These are phyloP conservation scores for Yamadazyma taylorii DNA, from an alignment of 1,139 yeast species.

Conservation along the genomic window DNA sequence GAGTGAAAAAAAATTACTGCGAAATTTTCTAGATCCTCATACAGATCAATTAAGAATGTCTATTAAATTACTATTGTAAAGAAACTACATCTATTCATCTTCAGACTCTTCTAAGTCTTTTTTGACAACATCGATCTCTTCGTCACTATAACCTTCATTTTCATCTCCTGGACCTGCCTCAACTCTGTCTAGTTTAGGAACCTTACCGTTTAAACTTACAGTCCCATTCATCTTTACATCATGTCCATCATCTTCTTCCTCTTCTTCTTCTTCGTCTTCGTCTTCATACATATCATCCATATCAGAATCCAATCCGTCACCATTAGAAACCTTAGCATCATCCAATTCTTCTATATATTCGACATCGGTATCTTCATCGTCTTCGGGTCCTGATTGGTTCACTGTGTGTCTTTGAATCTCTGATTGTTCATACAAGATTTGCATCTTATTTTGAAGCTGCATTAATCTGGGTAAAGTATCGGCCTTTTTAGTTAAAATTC, in stretches of 20 bases:
- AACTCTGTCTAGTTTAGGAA: too few relatives aligned
- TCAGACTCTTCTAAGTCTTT: constrained; percentile 18
- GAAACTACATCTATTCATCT: constrained; percentile 17
- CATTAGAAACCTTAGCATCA: constrained; percentile 32
- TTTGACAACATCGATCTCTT: constrained; percentile 22
- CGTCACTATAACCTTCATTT: constrained; percentile 38
- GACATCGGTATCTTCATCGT: constrained; percentile 31
- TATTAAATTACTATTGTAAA: neutral
- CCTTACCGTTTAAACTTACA: too few relatives aligned
- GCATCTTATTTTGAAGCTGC: constrained; percentile 80
- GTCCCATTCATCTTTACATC: constrained; percentile 19
- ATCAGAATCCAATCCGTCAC: constrained; percentile 20
- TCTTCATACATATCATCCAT: constrained; percentile 20
- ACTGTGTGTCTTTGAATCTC: constrained; percentile 61
- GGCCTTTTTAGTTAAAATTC: constrained; percentile 74
- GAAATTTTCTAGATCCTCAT: neutral
- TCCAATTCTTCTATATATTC: constrained; percentile 45
- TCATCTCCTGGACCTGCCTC: constrained; percentile 13
- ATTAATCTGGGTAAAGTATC: constrained; percentile 74
- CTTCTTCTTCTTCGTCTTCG: constrained; percentile 23
- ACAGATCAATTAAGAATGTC: neutral
- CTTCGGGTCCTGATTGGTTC: constrained; percentile 23
- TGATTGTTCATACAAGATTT: constrained; percentile 68
- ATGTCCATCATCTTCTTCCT: constrained; percentile 17
- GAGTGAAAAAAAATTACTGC: constrained; percentile 16